Conservation (phyloP, 2,329 filamentous ascomycete species). For the Penicillium fuscoglaucum region DNA sequence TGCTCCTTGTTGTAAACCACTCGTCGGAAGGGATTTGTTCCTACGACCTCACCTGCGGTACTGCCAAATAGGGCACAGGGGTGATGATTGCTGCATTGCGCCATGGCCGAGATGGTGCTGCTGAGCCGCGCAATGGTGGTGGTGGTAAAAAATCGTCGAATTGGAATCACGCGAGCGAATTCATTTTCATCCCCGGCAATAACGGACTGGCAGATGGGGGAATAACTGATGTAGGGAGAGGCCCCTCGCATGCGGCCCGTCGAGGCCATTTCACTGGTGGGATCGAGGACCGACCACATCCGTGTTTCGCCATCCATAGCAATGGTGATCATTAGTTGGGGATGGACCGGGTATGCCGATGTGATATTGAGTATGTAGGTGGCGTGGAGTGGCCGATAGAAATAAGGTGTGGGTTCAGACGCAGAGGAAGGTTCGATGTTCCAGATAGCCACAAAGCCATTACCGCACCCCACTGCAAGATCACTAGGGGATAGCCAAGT, state of each 20-base stretch:
- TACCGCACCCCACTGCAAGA: conserved; percentile 56
- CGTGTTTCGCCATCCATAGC: conserved; percentile 57
- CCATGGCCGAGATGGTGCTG: conserved; percentile 37
- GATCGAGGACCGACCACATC: conserved; percentile 56
- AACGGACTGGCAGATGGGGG: conserved; percentile 56
- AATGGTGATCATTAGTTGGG: conserved; percentile 54
- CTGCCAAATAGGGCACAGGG: conserved; percentile 55
- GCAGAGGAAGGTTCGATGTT: conserved; percentile 36
- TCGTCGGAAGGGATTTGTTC: conserved; percentile 54
- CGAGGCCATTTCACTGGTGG: conserved; percentile 46
- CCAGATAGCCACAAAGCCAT: conserved; percentile 59
- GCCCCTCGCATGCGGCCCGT: conserved; percentile 54
- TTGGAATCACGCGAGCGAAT: conserved; percentile 49
- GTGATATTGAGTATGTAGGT: conserved; percentile 43
- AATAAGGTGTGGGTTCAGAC: conserved; percentile 32
- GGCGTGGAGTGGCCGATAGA: conserved; percentile 39
- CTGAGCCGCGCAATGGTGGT: conserved; percentile 51
- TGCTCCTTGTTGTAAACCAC: conserved; percentile 52
- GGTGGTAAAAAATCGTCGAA: conserved; percentile 55
- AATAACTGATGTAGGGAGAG: conserved; percentile 53
- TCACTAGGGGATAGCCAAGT: conserved; percentile 58
- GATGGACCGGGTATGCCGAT: conserved; percentile 55
- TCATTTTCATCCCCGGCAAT: conserved; percentile 57
- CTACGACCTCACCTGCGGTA: conserved; percentile 53
- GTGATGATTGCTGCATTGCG: conserved; percentile 48